Conservation (phyloP, 2,329 filamentous ascomycete species). For the Verticillium dahliae region DNA sequence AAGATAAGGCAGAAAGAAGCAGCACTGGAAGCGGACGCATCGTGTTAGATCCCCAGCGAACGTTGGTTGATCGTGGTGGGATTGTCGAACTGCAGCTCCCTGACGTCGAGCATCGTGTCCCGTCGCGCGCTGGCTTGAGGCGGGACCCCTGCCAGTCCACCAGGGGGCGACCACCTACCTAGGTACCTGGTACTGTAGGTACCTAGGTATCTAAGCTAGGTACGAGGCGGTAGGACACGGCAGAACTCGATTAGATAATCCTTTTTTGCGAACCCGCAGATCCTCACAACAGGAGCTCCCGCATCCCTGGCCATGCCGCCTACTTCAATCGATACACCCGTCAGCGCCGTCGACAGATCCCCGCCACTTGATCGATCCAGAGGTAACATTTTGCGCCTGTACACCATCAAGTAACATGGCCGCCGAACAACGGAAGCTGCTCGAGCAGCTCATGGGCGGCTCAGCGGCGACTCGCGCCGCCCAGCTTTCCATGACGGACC, state of each 20-base stretch:
- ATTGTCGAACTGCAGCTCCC: conserved; percentile 5
- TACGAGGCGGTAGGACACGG: conserved; percentile 7
- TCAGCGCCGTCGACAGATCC: background rate
- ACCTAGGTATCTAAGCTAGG: no score
- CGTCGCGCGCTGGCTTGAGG: background rate
- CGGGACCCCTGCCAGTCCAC: conserved; percentile 5
- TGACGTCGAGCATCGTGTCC: background rate
- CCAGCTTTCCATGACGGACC: conserved; percentile 81
- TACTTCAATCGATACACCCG: background rate
- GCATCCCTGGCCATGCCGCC: background rate
- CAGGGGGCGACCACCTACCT: background rate
- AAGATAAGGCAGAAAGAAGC: conserved; percentile 27
- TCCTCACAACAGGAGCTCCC: background rate
- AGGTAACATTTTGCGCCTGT: no score
- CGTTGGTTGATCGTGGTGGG: conserved; percentile 6
- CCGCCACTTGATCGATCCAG: background rate
- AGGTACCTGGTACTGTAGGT: no score
- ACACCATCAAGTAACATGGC: conserved; percentile 55
- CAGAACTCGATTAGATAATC: conserved; percentile 11
- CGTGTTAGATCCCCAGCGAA: conserved; percentile 7
- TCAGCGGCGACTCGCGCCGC: conserved; percentile 67
- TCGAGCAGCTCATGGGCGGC: conserved; percentile 90
- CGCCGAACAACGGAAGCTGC: conserved; percentile 95
- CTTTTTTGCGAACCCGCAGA: background rate
- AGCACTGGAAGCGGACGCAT: conserved; percentile 29